Evolutionary conservation across 805 yeast genomes (phyloP).

Genomic region (Scheffersomyces coipomensis): DNA sequence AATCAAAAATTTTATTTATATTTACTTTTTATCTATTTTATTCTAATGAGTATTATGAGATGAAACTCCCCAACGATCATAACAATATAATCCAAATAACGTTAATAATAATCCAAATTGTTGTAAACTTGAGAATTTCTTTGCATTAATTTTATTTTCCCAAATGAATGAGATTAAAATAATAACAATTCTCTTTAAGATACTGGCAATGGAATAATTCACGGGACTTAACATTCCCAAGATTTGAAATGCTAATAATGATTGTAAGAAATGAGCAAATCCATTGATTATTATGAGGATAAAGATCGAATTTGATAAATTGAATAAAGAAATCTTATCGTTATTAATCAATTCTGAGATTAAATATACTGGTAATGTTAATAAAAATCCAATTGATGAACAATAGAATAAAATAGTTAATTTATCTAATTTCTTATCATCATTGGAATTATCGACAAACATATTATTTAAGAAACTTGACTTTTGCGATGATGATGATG

Average conservation of each 20-base stretch:
- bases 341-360: constrained; percentile 48
- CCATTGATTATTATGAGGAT: constrained; percentile 59
- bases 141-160: constrained; percentile 43
- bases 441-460: constrained; percentile 18
- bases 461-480: too few relatives aligned
- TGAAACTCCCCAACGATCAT: constrained; percentile 38
- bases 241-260: constrained; percentile 72
- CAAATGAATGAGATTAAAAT: constrained; percentile 63
- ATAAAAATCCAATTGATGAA: constrained; percentile 62
- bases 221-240: constrained; percentile 73
- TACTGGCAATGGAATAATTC: constrained; percentile 77
- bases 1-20: background rate
- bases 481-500: too few relatives aligned
- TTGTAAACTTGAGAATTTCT: constrained; percentile 26
- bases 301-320: constrained; percentile 30
- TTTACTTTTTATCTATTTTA: background rate
- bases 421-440: constrained; percentile 56
- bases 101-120: constrained; percentile 35
- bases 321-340: constrained; percentile 22
- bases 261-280: constrained; percentile 65
- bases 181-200: constrained; percentile 69
- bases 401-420: constrained; percentile 71
- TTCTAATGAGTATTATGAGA: background rate
- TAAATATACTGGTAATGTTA: constrained; percentile 68
- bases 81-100: constrained; percentile 38